phyloP scores from a whole-genome alignment of 2,329 filamentous ascomycete genomes.

The Eurotiales sp. region DNA sequence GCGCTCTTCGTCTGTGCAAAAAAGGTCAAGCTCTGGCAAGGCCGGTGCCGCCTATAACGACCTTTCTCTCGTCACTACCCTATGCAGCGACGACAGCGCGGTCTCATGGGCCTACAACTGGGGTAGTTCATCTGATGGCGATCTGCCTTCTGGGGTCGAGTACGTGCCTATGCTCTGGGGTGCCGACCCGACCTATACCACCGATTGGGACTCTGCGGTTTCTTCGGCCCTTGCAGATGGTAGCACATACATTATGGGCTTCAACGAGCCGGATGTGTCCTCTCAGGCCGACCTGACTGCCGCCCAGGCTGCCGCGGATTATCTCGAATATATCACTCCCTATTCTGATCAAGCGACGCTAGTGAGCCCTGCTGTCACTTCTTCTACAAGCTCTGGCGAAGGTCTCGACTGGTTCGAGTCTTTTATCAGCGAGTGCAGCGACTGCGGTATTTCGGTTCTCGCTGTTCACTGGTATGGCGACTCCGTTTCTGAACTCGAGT shows the following conservation, averaged over 20 bases:
- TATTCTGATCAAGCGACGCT: constrained; percentile 35
- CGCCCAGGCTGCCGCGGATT: constrained; percentile 32
- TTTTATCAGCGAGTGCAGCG: constrained; percentile 36
- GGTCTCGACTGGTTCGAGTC: constrained; percentile 40
- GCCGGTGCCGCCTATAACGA: constrained; percentile 37
- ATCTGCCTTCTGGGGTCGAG: constrained; percentile 32
- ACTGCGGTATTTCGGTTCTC: constrained; percentile 38
- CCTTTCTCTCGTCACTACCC: constrained; percentile 25
- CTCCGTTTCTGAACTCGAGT: constrained; percentile 6
- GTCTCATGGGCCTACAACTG: constrained; percentile 47
- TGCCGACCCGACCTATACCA: constrained; percentile 29
- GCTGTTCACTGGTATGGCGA: constrained; percentile 46
- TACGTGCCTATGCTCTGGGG: constrained; percentile 47
- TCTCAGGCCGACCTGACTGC: constrained; percentile 37
- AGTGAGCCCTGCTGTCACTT: constrained; percentile 42
- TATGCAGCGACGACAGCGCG: constrained; percentile 31
- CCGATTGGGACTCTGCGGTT: constrained; percentile 33
- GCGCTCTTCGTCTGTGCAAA: constrained; percentile 18
- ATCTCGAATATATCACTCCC: constrained; percentile 37
- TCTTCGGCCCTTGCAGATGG: constrained; percentile 32
- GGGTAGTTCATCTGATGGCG: constrained; percentile 30
- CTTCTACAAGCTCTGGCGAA: constrained; percentile 33
- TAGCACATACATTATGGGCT: constrained; percentile 37
- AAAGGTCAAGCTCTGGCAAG: constrained; percentile 21
- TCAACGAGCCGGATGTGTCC: constrained; percentile 46